Conservation (phyloP, 345 rosid species). For the Angophora floribunda region DNA sequence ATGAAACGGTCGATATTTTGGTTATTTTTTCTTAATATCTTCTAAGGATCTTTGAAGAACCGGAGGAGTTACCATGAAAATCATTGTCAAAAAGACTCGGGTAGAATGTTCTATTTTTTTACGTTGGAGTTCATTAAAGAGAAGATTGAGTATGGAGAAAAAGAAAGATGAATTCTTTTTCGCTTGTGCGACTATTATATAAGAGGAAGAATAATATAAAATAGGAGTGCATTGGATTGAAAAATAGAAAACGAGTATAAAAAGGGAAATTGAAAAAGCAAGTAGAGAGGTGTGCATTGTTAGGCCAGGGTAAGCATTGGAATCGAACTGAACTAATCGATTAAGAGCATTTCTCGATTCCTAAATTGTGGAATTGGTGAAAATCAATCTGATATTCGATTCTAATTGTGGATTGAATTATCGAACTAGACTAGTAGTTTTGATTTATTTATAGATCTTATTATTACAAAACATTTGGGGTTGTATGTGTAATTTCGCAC, state of each 20-base stretch:
- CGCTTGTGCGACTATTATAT: neutral
- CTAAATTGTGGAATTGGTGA: neutral
- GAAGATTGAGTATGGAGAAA: neutral
- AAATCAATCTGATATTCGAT: no score
- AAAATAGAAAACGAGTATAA: neutral
- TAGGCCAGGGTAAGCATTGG: neutral
- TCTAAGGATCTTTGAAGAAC: neutral
- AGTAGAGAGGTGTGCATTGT: neutral
- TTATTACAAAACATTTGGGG: neutral
- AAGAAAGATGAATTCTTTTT: neutral
- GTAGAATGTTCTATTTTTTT: neutral
- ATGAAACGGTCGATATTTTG: neutral
- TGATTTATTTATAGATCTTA: neutral
- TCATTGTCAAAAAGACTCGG: neutral
- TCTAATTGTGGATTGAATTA: neutral
- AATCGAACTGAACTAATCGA: neutral
- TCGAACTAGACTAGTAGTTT: rapidly evolving
- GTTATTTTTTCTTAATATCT: neutral
- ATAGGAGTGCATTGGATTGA: neutral
- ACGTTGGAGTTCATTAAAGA: neutral
- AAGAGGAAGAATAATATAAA: neutral
- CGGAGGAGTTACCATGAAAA: neutral
- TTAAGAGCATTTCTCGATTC: neutral
- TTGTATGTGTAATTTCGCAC: neutral
- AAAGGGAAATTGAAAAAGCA: neutral